Base-by-base conservation (phyloP, 1,139 yeast species). In the Pichia inconspicua region DNA sequence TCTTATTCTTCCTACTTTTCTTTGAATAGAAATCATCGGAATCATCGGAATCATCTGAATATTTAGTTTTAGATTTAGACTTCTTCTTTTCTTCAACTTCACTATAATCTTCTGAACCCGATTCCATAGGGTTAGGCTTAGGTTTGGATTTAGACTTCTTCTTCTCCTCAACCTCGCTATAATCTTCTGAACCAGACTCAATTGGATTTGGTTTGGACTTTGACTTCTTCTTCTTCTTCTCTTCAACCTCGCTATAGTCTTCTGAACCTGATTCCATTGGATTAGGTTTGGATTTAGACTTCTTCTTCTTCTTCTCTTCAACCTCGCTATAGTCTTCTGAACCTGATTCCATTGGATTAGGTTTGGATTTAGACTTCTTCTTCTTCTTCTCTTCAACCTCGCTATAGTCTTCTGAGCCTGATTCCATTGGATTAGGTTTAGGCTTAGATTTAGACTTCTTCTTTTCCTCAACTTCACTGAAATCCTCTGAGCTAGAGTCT, bases 161-260 rank as follows among this genome's bases (percentile, higher is more conserved):
- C 37, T 15, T 34, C 37, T 39, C 37, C 3, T 44, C 41, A 22
- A 41, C 30, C 25, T 42, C 43, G 11, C 42, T 22, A 10, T 30
- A 48, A 17, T 43, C 44, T 30, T 45, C 50, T 17, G 25, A 46
- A 7, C 32, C 49, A 15, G 41, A 40, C 5, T 43, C 46, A 27
- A 44, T 30, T 19, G 47, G 47, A 32, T 44, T 49, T 8, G 37
- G 22, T 6, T 34, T 15, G 15, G 25, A 8, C 34, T 39, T 40
- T n/a, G 41, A 25, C 27, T 41, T 46, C 3, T 40, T 35, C 7
- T 40, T 39, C 25, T 25, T 39, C 28, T 25, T 35, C 12, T 40
- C 43, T 3, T 49, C 47, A 39, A 41, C n/a, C 25, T 45, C 45
- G 25, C 25, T 25, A n/a, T n/a, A 41, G 6, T 43, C 44, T 43